phyloP scores from a whole-genome alignment of 495 filamentous ascomycete genomes.

The Talaromyces liani region DNA sequence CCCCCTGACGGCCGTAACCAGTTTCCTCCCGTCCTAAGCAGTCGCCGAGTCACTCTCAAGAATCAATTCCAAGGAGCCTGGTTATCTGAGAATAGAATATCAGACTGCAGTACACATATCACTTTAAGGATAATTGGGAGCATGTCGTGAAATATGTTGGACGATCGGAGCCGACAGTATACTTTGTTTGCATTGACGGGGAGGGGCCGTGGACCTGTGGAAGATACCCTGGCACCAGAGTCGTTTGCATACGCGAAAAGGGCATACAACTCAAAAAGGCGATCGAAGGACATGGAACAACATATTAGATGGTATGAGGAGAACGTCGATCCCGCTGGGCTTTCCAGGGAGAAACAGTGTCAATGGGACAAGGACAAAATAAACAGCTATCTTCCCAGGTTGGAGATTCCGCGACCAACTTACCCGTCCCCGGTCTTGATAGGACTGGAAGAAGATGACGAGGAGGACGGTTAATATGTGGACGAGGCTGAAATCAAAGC shows the following conservation, averaged over 20 bases:
- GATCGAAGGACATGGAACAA: background rate
- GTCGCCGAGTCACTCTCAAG: too few species aligned
- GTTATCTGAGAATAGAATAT: too few species aligned
- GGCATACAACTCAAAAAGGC: background rate
- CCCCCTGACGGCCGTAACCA: too few species aligned
- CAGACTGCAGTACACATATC: too few species aligned
- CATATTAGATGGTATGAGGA: background rate
- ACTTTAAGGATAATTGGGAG: background rate
- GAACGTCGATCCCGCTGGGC: too few species aligned
- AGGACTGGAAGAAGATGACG: background rate
- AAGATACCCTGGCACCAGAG: background rate
- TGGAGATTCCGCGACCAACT: background rate
- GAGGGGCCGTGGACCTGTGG: background rate
- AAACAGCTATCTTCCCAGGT: background rate
- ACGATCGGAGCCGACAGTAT: background rate
- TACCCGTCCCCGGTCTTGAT: background rate
- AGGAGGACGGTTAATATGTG: background rate
- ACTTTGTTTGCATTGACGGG: background rate
- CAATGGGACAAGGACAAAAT: background rate
- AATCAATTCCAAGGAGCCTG: too few species aligned
- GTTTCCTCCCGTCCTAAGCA: too few species aligned
- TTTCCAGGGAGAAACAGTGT: background rate
- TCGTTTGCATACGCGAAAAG: background rate
- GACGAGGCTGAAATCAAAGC: background rate
- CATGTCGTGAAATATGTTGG: background rate